Conservation (phyloP, 148 eudicot species). For the Simmondsia chinensis region DNA sequence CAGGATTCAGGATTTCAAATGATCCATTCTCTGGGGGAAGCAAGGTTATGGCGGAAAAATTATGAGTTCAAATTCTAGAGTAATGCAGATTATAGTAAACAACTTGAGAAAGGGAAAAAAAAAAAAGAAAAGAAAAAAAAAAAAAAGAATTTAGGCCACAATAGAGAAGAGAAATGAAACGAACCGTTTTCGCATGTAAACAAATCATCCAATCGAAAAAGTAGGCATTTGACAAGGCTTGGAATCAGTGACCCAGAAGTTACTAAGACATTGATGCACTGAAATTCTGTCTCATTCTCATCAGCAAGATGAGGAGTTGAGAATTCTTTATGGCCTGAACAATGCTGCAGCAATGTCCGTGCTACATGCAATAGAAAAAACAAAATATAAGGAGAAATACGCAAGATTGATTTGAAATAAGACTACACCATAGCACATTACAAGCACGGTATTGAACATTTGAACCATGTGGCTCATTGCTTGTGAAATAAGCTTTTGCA, state of each 20-base stretch:
- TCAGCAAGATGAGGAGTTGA: conserved; percentile 11
- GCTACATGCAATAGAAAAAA: conserved; percentile 57
- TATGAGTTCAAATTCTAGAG: too few relatives aligned
- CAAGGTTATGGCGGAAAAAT: too few relatives aligned
- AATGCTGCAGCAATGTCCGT: conserved; percentile 63
- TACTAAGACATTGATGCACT: conserved; percentile 55
- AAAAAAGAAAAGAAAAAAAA: neutral
- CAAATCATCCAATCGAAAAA: conserved; percentile 61
- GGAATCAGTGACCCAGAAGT: conserved; percentile 88
- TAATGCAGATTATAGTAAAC: too few relatives aligned
- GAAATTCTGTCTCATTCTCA: conserved; percentile 15
- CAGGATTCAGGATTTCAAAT: too few relatives aligned
- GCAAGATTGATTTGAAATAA: too few relatives aligned
- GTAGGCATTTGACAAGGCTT: conserved; percentile 86
- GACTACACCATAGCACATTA: too few relatives aligned
- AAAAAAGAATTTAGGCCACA: neutral
- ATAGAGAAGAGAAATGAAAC: conserved; percentile 9
- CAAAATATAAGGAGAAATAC: neutral
- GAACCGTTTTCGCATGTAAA: conserved; percentile 64
- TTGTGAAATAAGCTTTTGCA: too few relatives aligned
- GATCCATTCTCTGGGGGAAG: too few relatives aligned
- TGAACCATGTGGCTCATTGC: too few relatives aligned
- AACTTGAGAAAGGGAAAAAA: too few relatives aligned
- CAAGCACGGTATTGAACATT: too few relatives aligned
- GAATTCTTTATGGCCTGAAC: conserved; percentile 35